A percentile compares a stretch with the other conserved stretches of the same genome.
Conservation (phyloP, 306 rosid genomes). For the Trifolium subterraneum region DNA sequence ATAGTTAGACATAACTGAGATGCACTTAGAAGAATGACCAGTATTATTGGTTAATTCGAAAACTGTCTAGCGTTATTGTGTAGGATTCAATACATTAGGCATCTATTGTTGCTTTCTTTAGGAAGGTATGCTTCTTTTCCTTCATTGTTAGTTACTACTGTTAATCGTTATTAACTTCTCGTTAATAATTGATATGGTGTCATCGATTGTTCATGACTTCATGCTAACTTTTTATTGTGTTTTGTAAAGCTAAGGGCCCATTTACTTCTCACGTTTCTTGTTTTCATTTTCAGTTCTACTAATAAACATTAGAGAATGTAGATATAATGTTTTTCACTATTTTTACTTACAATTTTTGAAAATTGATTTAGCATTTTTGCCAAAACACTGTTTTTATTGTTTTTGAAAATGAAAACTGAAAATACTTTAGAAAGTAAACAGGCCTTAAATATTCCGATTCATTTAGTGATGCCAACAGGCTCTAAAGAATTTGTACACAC, state of each 20-base stretch:
- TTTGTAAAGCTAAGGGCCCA: not conserved
- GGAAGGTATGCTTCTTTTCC: not conserved
- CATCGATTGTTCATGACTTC: conserved; percentile 2
- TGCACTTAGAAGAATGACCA: conserved; percentile 8
- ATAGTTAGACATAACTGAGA: not conserved
- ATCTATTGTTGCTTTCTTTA: not conserved
- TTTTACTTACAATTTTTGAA: too few species aligned
- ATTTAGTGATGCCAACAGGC: not conserved
- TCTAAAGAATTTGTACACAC: not conserved
- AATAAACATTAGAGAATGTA: too few species aligned
- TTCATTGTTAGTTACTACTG: not conserved
- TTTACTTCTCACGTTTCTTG: too few species aligned
- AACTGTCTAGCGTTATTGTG: not conserved
- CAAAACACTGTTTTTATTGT: too few species aligned
- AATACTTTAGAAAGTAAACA: too few species aligned
- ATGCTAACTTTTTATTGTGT: conserved; percentile 27
- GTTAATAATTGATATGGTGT: conserved; percentile 1
- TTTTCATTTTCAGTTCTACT: too few species aligned
- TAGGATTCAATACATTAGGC: not conserved
- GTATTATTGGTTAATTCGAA: not conserved
- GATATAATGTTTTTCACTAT: too few species aligned
- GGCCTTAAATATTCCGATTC: conserved; percentile 1
- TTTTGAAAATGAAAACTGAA: too few species aligned
- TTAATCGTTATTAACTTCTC: not conserved
- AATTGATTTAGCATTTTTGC: too few species aligned